phyloP scores from a whole-genome alignment of 805 yeast genomes.

The Saturnispora hagleri region DNA sequence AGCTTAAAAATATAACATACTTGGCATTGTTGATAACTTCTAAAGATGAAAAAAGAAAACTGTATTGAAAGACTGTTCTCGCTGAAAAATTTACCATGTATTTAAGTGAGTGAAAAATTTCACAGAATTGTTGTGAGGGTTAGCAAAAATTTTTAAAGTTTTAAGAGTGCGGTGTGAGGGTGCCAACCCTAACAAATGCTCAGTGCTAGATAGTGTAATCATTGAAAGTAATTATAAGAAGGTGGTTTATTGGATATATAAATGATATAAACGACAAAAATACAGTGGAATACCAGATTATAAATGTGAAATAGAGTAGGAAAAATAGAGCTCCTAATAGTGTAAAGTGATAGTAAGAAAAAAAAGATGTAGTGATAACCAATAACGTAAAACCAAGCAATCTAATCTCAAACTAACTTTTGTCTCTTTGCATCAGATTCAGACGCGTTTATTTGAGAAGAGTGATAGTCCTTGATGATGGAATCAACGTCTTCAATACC shows the following conservation, averaged over 20 bases:
- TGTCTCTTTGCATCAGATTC: constrained; percentile 15
- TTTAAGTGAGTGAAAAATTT: background rate
- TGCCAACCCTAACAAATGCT: background rate
- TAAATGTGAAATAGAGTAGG: background rate
- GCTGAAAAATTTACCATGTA: background rate
- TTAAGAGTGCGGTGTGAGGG: background rate
- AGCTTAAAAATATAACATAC: constrained; percentile 1
- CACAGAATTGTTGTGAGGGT: background rate
- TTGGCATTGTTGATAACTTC: constrained; percentile 6
- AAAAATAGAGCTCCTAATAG: background rate
- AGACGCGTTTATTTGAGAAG: constrained; percentile 13
- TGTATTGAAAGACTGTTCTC: too few species aligned
- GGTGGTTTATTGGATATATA: background rate
- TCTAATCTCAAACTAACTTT: constrained; percentile 10
- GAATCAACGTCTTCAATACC: constrained; percentile 55
- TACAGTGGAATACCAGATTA: background rate
- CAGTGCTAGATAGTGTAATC: background rate
- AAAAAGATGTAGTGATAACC: background rate
- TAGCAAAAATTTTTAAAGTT: background rate
- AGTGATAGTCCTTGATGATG: constrained; percentile 46
- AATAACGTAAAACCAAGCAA: background rate
- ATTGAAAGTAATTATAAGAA: background rate
- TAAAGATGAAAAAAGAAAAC: background rate
- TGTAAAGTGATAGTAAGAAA: background rate
- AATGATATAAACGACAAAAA: background rate